phyloP scores from a whole-genome alignment of 2,329 filamentous ascomycete species.

The Colletotrichum gigasporum region DNA sequence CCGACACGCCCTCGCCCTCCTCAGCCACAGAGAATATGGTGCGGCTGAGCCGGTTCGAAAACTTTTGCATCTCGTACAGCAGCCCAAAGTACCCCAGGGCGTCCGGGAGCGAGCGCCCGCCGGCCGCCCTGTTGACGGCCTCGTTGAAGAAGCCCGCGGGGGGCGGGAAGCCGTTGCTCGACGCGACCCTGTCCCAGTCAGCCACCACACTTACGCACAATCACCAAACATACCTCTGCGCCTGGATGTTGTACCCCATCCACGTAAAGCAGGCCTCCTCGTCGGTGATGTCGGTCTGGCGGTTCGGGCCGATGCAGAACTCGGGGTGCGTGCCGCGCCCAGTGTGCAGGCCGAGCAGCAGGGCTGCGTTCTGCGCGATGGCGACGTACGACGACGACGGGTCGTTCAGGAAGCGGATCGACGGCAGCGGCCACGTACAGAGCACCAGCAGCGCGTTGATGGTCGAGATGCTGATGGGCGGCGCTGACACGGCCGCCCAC shows the following conservation, averaged over 20 bases:
- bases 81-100: conserved; percentile 55
- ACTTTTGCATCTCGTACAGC: conserved; percentile 60
- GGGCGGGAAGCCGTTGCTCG: conserved; percentile 57
- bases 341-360: conserved; percentile 61
- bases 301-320: conserved; percentile 52
- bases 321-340: conserved; percentile 60
- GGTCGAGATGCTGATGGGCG: conserved; percentile 55
- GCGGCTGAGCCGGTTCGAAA: conserved; percentile 58
- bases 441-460: conserved; percentile 63
- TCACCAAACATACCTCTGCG: conserved; percentile 51
- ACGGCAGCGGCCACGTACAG: conserved; percentile 61
- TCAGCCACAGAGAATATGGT: conserved; percentile 58
- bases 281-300: conserved; percentile 54
- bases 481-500: conserved; percentile 51
- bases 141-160: conserved; percentile 57
- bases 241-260: conserved; percentile 62
- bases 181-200: conserved; percentile 43
- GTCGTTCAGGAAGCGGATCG: conserved; percentile 60
- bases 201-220: conserved; percentile 16
- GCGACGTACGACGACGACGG: conserved; percentile 58
- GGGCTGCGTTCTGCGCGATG: conserved; percentile 56
- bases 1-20: conserved; percentile 55
- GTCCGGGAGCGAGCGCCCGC: conserved; percentile 47
- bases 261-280: conserved; percentile 64
- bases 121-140: conserved; percentile 56